Evolutionary conservation across 2,329 filamentous ascomycete species (phyloP).

Genomic region (Apiospora marii): DNA sequence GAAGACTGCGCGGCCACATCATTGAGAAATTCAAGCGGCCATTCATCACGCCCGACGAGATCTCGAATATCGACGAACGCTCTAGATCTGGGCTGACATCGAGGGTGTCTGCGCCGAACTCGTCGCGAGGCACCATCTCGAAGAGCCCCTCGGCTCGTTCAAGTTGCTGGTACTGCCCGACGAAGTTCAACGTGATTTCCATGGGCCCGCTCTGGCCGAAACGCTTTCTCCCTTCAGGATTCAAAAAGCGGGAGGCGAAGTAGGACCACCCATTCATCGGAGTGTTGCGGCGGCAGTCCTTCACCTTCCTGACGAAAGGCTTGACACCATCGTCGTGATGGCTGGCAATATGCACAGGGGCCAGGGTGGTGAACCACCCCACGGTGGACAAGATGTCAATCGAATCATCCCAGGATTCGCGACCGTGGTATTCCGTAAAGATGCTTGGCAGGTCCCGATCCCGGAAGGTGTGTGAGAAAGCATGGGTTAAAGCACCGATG

Average conservation of each 20-base stretch:
- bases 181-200: slow-evolving; percentile 53
- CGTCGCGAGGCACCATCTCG: slow-evolving; percentile 59
- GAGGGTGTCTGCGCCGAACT: slow-evolving; percentile 42
- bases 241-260: neutral
- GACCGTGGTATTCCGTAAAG: slow-evolving; percentile 26
- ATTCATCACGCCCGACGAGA: slow-evolving; percentile 34
- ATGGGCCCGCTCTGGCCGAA: slow-evolving; percentile 1
- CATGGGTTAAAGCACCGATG: slow-evolving; percentile 24
- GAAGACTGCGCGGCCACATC: slow-evolving; percentile 35
- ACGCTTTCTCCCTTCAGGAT: neutral
- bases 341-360: slow-evolving; percentile 12
- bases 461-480: slow-evolving; percentile 20
- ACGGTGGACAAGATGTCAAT: slow-evolving; percentile 25
- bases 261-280: neutral
- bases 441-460: slow-evolving; percentile 21
- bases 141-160: slow-evolving; percentile 54
- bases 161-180: slow-evolving; percentile 54
- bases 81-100: slow-evolving; percentile 31
- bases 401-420: slow-evolving; percentile 20
- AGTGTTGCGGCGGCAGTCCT: neutral
- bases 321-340: slow-evolving; percentile 34
- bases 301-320: neutral
- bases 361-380: slow-evolving; percentile 27
- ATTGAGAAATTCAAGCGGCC: slow-evolving; percentile 38
- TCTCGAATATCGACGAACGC: slow-evolving; percentile 36